Evolutionary conservation across 345 rosid species (phyloP).

Genomic region (Kandelia obovata): DNA sequence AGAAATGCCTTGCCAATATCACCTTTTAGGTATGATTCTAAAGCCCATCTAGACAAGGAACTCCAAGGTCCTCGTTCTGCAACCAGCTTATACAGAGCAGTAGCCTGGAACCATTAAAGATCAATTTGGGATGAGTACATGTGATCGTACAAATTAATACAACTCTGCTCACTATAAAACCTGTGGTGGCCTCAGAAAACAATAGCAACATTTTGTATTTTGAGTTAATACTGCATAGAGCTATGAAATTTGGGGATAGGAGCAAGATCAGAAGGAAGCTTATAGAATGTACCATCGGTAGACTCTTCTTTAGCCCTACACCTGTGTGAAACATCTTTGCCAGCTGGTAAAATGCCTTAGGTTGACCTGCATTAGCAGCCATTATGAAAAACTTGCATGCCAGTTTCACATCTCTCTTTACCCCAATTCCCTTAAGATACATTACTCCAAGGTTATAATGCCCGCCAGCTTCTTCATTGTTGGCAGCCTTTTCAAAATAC

Average conservation of each 20-base stretch:
- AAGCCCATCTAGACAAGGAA: slow-evolving; percentile 97
- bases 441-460: slow-evolving; percentile 95
- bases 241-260: background rate
- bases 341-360: slow-evolving; percentile 95
- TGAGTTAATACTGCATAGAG: background rate
- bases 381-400: slow-evolving; percentile 65
- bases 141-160: background rate
- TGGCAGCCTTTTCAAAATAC: slow-evolving; percentile 90
- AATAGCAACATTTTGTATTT: too few relatives aligned
- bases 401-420: slow-evolving; percentile 74
- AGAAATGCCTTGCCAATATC: slow-evolving; percentile 88
- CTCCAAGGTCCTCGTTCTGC: slow-evolving; percentile 99
- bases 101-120: slow-evolving; percentile 55
- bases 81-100: slow-evolving; percentile 84
- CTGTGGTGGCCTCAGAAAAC: too few relatives aligned
- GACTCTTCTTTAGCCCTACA: slow-evolving; percentile 81
- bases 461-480: slow-evolving; percentile 72
- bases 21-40: slow-evolving; percentile 90
- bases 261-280: slow-evolving; percentile 10
- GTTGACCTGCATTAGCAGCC: slow-evolving; percentile 95
- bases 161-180: too few relatives aligned
- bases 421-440: slow-evolving; percentile 87
- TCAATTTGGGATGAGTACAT: background rate
- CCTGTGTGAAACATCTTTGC: slow-evolving; percentile 99
- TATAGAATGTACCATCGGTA: slow-evolving; percentile 51